Base-by-base conservation (phyloP, 805 yeast species). In the Saturnispora quitensis region DNA sequence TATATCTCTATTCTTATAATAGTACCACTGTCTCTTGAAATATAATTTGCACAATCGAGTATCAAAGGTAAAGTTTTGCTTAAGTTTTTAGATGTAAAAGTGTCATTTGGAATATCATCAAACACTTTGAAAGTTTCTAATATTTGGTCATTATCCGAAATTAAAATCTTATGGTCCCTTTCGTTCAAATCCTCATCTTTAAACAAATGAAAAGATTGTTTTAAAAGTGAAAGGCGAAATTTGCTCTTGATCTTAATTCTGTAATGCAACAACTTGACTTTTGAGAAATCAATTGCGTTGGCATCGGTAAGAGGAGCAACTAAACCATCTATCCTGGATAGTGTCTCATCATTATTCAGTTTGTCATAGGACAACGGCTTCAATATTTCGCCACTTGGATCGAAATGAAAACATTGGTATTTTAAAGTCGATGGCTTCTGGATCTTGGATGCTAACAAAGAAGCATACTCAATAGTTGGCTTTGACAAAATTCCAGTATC, bases 1-100 rank as follows among this genome's bases (percentile, higher is more conserved):
- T 73, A 76, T 0, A 84, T 67, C 56, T 80, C 78, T 15, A 82
- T 73, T 53, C 84, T 64, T 17, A 85, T 45, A n/a, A 76, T 54
- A 15, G 69, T 73, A 36, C 74, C 72, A 0, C 81, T 73, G 28
- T 68, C 67, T 22, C 69, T 61, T 40, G 79, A 75, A 1, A 75
- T 71, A 59, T 65, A 78, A 12, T 72, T 73, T 2, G 77, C 78
- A 18, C 74, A 66, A 53, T 78, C 82, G 9, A 73, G 40, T 2
- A 75, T 46, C 12, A 60, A 55, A 1, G 79, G 77, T 15, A 68
- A 40, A 0, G 68, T 59, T 15, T 54, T 55, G 2, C 48, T n/a
- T 10, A 38, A 18, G 7, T 45, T 43, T 10, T 43, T 22, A 2
- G 45, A 18, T 4, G 18, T 24, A n/a, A 54, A 22, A 7, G 18